Base-by-base conservation (phyloP, 352 stramenopile species). In the Pythium periplocum region DNA sequence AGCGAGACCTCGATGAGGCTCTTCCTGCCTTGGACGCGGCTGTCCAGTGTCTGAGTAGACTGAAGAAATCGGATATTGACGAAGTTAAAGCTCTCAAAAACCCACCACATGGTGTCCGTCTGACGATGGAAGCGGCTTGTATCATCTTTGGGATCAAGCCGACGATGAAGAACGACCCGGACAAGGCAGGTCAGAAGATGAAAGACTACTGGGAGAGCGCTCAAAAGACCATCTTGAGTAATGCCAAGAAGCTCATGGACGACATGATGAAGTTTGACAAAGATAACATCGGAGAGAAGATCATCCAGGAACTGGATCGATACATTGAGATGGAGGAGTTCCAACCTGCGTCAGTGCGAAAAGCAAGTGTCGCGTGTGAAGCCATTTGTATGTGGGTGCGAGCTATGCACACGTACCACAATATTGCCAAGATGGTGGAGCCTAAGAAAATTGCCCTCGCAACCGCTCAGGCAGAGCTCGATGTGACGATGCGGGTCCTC, bases 91-190 rank as follows among this genome's bases (percentile, higher is more conserved):
- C 84, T 0, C 69, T 95, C 6, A 94, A 93, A 62, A 96, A 96
- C 45, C 86, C 85, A 2, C 87, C 84, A 1, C 76, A 93, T 32
- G 81, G 80, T n/a, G 83, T 95, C 0, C 81, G 79, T 38, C 64
- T 96, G 9, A 97, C 90, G 2, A 96, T 97, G 86, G 84, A 96
- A 57, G 86, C 90, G 4, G 88, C 84, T 4, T 98, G 91, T 52
- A 97, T 98, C 56, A 97, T 97, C 68, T 98, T 98, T 60, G 81
- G 82, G 30, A 93, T 98, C 62, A 98, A 98, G 54, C 92, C 83
- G 1, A 77, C 73, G 4, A 86, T 92, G 61, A 93, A 94, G 52
- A 84, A 82, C 0, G 83, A 95, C 46, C 85, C 92, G 0, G 90
- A 98, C 55, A 96, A 96, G 59, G 70, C 88, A 11, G 71, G 91